These are phyloP conservation scores for Taphrina deformans DNA, from an alignment of 1,139 yeast species.

Conservation along the genomic window DNA sequence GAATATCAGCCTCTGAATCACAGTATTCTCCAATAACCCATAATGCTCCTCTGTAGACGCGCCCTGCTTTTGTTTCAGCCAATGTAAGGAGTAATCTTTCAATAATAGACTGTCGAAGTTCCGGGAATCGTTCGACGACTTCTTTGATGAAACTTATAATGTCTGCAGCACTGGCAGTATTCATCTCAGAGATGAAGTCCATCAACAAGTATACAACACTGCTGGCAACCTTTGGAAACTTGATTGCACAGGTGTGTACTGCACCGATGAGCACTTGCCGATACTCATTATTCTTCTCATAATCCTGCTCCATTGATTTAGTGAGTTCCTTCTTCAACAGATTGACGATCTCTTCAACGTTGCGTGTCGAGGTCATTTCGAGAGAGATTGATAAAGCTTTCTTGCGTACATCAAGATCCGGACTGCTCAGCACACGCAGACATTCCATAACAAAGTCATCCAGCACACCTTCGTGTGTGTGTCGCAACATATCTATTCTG, in stretches of 20 bases:
- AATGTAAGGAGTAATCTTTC: constrained; percentile 64
- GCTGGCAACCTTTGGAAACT: constrained; percentile 87
- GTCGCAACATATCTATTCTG: constrained; percentile 74
- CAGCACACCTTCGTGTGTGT: constrained; percentile 75
- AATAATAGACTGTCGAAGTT: constrained; percentile 67
- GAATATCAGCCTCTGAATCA: constrained; percentile 66
- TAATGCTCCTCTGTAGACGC: constrained; percentile 87
- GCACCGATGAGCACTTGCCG: constrained; percentile 85
- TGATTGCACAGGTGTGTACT: constrained; percentile 84
- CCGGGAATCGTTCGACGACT: constrained; percentile 89
- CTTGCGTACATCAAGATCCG: constrained; percentile 86
- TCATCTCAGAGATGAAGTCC: constrained; percentile 81
- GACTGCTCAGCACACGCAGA: constrained; percentile 77
- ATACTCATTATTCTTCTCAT: constrained; percentile 62
- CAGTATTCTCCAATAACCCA: constrained; percentile 97
- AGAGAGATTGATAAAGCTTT: constrained; percentile 83
- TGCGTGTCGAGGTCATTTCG: constrained; percentile 77
- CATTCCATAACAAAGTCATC: constrained; percentile 85
- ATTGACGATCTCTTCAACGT: constrained; percentile 91
- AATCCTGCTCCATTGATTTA: constrained; percentile 62
- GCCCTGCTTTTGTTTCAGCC: constrained; percentile 74
- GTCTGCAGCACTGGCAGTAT: constrained; percentile 82
- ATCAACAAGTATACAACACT: constrained; percentile 83
- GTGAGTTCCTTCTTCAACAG: constrained; percentile 88
- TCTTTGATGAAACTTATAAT: constrained; percentile 88